Evolutionary conservation across 2,329 filamentous ascomycete genomes (phyloP).

Genomic region (Blastomyces silverae): DNA sequence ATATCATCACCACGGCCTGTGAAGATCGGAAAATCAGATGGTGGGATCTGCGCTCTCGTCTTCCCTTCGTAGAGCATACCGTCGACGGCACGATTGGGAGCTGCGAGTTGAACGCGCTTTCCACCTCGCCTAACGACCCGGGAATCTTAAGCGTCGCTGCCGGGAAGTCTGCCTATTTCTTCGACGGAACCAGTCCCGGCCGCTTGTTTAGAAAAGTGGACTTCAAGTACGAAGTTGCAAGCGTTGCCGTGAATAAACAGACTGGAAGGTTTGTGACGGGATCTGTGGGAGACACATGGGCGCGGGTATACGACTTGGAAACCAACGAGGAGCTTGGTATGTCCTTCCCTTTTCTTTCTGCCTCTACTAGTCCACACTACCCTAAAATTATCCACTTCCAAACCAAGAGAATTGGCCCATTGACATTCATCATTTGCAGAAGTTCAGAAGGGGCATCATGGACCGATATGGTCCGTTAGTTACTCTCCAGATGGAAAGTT

Average conservation of each 20-base stretch:
- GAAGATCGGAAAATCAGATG: slow-evolving; percentile 87
- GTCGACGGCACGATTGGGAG: slow-evolving; percentile 83
- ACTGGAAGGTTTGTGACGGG: slow-evolving; percentile 82
- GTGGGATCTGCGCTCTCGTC: slow-evolving; percentile 78
- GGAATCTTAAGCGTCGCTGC: slow-evolving; percentile 83
- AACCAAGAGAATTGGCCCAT: slow-evolving; percentile 10
- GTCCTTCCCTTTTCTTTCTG: neutral
- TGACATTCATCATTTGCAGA: slow-evolving; percentile 47
- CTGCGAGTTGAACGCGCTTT: slow-evolving; percentile 75
- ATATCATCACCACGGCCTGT: slow-evolving; percentile 81
- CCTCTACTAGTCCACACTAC: slow-evolving; percentile 9
- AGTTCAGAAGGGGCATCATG: slow-evolving; percentile 93
- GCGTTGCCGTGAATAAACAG: slow-evolving; percentile 77
- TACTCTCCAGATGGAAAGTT: slow-evolving; percentile 95
- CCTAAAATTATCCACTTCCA: slow-evolving; percentile 1
- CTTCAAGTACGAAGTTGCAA: slow-evolving; percentile 79
- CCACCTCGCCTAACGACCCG: slow-evolving; percentile 53
- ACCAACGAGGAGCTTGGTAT: slow-evolving; percentile 68
- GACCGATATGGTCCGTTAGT: slow-evolving; percentile 90
- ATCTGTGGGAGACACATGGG: slow-evolving; percentile 89
- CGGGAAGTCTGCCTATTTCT: slow-evolving; percentile 92
- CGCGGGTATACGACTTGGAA: slow-evolving; percentile 87
- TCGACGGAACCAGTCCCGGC: slow-evolving; percentile 66
- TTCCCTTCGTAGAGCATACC: slow-evolving; percentile 66
- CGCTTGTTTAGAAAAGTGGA: slow-evolving; percentile 68